Base-by-base conservation (phyloP, 1,139 yeast species). In the Schizosaccharomyces versatilis region DNA sequence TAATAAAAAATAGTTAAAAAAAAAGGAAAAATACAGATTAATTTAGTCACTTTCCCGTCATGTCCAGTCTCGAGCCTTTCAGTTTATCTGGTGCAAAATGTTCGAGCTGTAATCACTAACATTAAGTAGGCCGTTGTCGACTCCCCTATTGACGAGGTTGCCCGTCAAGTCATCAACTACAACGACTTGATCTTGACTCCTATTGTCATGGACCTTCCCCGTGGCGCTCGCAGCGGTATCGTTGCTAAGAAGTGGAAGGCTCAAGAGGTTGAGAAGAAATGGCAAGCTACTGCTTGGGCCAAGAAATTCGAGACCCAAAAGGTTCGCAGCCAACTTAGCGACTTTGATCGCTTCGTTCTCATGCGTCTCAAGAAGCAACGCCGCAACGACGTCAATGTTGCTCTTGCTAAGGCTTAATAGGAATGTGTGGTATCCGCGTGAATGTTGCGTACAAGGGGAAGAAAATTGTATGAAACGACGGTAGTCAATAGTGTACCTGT, bases 321-420 rank as follows among this genome's bases (percentile, higher is more conserved):
- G 74, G 85, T 81, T 75, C 84, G 98, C 80, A 74, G 93, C 68
- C 76, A 81, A 70, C 83, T 93, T 72, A 71, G 88, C 66, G 99
- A 90, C 76, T 90, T 90, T 69, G 96, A 90, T 79, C 88, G 99
- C 81, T 90, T 90, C 95, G 96, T 90, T 79, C 98, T 88, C 67
- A 54, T 56, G 56, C 41, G 52, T 41, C 41, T 54, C 47, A 44
- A 52, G 41, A 55, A 53, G 49, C 95, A 88, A 80, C 85, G 85
- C 77, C 83, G 90, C 77, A 81, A 73, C 71, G 86, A 90, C 74
- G 88, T 88, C 70, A 84, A 83, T 78, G 88, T 85, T 76, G 84
- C 84, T 69, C 75, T 78, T 66, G 88, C 93, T 68, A 84, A 83
- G 58, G 60, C 60, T 17, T 55, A 58, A 52, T 57, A 12, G 12